Evolutionary conservation across 2,329 filamentous ascomycete genomes (phyloP).

Genomic region (Xylogone sp.): DNA sequence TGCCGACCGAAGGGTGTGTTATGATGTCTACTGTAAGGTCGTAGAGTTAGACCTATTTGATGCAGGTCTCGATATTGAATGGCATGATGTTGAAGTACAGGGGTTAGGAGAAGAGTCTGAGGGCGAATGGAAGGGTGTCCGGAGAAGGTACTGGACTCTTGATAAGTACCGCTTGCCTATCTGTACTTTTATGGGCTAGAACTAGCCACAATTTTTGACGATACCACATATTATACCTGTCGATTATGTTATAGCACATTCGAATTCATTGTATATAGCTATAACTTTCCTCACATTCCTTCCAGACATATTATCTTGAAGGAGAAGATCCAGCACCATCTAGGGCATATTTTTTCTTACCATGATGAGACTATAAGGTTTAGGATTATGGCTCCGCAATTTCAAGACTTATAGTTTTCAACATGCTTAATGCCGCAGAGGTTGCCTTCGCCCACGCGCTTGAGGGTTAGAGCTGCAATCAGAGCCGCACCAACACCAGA

Average conservation of each 20-base stretch:
- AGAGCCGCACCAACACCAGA: slow-evolving; percentile 95
- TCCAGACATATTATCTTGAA: neutral
- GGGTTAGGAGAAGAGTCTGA: slow-evolving; percentile 60
- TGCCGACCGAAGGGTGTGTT: slow-evolving; percentile 87
- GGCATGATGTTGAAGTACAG: slow-evolving; percentile 70
- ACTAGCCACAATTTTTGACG: neutral
- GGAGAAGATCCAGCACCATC: neutral
- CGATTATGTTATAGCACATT: neutral
- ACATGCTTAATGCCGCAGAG: slow-evolving; percentile 61
- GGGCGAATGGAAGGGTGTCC: slow-evolving; percentile 84
- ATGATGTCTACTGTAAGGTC: slow-evolving; percentile 92
- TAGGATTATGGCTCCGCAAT: neutral
- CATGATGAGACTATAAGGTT: neutral
- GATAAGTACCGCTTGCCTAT: slow-evolving; percentile 72
- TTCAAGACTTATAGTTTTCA: slow-evolving; percentile 49
- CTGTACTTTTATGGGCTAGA: slow-evolving; percentile 60
- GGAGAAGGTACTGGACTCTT: slow-evolving; percentile 85
- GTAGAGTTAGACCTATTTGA: slow-evolving; percentile 88
- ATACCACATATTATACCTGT: neutral
- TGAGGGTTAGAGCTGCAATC: slow-evolving; percentile 72
- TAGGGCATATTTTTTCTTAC: neutral
- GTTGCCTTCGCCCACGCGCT: slow-evolving; percentile 61
- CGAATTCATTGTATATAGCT: neutral
- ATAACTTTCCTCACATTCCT: neutral
- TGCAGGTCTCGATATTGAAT: slow-evolving; percentile 84